phyloP scores from a whole-genome alignment of 805 yeast species.

The Cephaloascus fragrans region DNA sequence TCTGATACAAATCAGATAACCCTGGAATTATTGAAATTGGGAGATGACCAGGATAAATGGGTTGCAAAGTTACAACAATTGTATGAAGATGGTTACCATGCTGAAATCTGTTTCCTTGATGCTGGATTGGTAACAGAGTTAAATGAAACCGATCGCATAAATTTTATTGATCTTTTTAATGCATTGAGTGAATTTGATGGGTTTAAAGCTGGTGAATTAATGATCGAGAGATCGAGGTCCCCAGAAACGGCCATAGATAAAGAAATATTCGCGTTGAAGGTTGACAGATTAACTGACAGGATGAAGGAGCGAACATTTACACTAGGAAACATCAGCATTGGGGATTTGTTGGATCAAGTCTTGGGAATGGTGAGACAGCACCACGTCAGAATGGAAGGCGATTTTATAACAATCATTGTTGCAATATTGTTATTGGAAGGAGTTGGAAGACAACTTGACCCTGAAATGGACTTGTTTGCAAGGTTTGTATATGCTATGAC shows the following conservation, averaged over 20 bases:
- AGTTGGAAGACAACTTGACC: conserved; percentile 89
- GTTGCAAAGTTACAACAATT: conserved; percentile 34
- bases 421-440: conserved; percentile 91
- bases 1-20: conserved; percentile 37
- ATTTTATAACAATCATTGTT: conserved; percentile 89
- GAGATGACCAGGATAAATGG: conserved; percentile 30
- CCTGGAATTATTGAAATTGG: conserved; percentile 23
- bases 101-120: conserved; percentile 86
- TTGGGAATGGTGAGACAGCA: conserved; percentile 85
- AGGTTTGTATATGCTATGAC: conserved; percentile 64
- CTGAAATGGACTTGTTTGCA: conserved; percentile 88
- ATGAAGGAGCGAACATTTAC: conserved; percentile 87
- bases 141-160: conserved; percentile 64
- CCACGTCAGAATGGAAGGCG: conserved; percentile 97
- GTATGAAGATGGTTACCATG: conserved; percentile 53
- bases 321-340: conserved; percentile 83
- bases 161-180: conserved; percentile 82
- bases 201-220: conserved; percentile 84
- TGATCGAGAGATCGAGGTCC: conserved; percentile 90
- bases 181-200: conserved; percentile 91
- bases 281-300: conserved; percentile 69
- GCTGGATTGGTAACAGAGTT: conserved; percentile 91
- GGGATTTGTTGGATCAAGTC: conserved; percentile 82
- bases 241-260: conserved; percentile 85
- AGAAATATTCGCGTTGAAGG: conserved; percentile 81